Percentiles rank a stretch among this genome's conserved stretches.
phyloP scores from a whole-genome alignment of 495 filamentous ascomycete species.

The Talaromyces wortmannii region DNA sequence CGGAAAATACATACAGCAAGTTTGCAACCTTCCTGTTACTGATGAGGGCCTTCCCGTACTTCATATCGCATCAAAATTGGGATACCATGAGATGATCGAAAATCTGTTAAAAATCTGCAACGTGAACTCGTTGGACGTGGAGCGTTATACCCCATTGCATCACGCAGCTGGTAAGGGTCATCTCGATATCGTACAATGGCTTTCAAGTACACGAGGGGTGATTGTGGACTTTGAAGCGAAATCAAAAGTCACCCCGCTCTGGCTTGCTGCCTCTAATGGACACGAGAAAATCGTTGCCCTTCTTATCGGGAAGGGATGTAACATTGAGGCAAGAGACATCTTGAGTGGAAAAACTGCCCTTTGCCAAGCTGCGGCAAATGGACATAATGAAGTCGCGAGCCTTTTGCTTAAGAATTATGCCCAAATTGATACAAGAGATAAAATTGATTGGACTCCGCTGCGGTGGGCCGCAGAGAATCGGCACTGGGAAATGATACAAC shows the following conservation, averaged over 20 bases:
- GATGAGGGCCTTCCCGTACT: slow-evolving; percentile 11
- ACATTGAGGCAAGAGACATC: too few species aligned
- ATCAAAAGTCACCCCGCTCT: not conserved
- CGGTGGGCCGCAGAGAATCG: too few species aligned
- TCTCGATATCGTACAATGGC: not conserved
- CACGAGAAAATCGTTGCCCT: too few species aligned
- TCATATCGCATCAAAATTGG: slow-evolving; percentile 10
- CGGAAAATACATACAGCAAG: not conserved
- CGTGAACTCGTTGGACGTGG: not conserved
- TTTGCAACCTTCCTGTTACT: slow-evolving; percentile 11
- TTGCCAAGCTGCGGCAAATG: too few species aligned
- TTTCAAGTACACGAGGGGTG: not conserved
- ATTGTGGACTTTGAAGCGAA: not conserved
- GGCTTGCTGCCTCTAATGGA: not conserved
- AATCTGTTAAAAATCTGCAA: not conserved
- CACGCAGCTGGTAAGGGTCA: slow-evolving; percentile 5
- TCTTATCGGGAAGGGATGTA: too few species aligned
- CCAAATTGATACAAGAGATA: too few species aligned
- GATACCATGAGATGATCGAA: slow-evolving; percentile 1
- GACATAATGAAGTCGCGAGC: too few species aligned
- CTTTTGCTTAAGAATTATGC: too few species aligned
- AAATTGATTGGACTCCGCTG: too few species aligned
- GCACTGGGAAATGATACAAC: too few species aligned
- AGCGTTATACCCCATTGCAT: slow-evolving; percentile 3
- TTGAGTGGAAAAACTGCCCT: too few species aligned